Evolutionary conservation across 176 grass and related monocot species (phyloP).

Genomic region (Carex kokanica): DNA sequence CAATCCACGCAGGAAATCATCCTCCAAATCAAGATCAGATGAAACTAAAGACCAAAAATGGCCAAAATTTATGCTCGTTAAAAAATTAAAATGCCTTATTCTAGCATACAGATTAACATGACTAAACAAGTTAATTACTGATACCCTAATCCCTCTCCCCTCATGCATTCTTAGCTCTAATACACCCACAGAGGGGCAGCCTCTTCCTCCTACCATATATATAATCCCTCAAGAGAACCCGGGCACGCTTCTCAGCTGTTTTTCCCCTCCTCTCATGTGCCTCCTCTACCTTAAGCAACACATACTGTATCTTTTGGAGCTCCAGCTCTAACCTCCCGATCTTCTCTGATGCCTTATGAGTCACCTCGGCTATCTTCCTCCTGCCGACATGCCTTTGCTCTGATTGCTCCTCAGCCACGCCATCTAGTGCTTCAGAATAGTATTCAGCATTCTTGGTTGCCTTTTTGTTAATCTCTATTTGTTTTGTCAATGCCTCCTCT

Average conservation of each 20-base stretch:
- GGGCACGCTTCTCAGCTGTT: constrained; percentile 49
- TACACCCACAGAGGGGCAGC: constrained; percentile 64
- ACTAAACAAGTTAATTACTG: constrained; percentile 26
- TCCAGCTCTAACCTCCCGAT: constrained; percentile 70
- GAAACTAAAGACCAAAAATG: constrained; percentile 3
- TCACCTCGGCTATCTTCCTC: constrained; percentile 58
- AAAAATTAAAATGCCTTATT: constrained; percentile 12
- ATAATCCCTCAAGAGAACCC: constrained; percentile 85
- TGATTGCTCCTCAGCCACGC: constrained; percentile 38
- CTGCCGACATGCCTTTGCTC: constrained; percentile 42
- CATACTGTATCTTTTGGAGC: constrained; percentile 81
- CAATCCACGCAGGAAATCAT: background rate
- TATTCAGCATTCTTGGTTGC: constrained; percentile 53
- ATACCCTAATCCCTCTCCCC: constrained; percentile 21
- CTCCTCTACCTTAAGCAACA: constrained; percentile 80
- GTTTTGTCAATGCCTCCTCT: constrained; percentile 55
- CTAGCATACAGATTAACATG: constrained; percentile 23
- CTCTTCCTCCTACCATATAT: constrained; percentile 76
- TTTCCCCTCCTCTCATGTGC: constrained; percentile 49
- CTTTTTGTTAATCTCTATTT: constrained; percentile 60
- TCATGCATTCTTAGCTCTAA: constrained; percentile 41
- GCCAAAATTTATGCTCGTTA: background rate
- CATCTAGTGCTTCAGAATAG: constrained; percentile 44
- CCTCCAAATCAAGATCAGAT: background rate
- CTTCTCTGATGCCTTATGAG: constrained; percentile 62